Base-by-base conservation (phyloP, 805 yeast species). In the Metschnikowia orientalis region DNA sequence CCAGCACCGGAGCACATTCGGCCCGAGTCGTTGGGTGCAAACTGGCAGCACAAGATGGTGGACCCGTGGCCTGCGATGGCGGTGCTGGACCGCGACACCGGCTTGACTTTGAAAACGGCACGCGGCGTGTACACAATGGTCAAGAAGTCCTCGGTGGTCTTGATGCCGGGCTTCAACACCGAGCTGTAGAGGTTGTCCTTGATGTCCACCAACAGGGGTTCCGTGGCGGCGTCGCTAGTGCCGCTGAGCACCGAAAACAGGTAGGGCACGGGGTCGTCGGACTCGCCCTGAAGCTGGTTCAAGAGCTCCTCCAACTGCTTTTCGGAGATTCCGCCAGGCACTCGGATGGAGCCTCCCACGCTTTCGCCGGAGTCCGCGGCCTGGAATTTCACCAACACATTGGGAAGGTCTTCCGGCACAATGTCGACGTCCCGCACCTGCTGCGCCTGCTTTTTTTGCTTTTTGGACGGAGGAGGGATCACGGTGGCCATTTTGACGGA, bases 11-110 rank as follows among this genome's bases (percentile, higher is more conserved):
- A 83, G 24, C 85, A 92, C 81, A 89, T 78, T 46, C 85, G 69
- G 2, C 89, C 71, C 11, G 90, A 76, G 11, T 89, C 80, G 50
- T 83, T 72, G 18, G 98, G 98, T 2, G 98, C 94, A 70, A 92
- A 92, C 42, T 84, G 89, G 25, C 92, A 82, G 39, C 96, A 85
- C 44, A 92, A 65, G 40, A 92, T 86, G 0, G 97, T 92, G 2
- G 95, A 77, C 1, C 95, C 95, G 55, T 92, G 98, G 5, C 98
- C 98, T 2, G 95, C 76, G 34, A 92, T 90, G 0, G 97, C 88
- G 8, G 95, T 89, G 4, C 88, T 80, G 2, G 95, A 79, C 51
- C 97, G 69, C 1, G 97, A 87, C 10, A 92, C 85, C 3, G 96
- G 87, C 44, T 75, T 79, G 8, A 92, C 98, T 49, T 86, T 86